Conservation (phyloP, 257 asterid species). For the Solanum gandarillasii region DNA sequence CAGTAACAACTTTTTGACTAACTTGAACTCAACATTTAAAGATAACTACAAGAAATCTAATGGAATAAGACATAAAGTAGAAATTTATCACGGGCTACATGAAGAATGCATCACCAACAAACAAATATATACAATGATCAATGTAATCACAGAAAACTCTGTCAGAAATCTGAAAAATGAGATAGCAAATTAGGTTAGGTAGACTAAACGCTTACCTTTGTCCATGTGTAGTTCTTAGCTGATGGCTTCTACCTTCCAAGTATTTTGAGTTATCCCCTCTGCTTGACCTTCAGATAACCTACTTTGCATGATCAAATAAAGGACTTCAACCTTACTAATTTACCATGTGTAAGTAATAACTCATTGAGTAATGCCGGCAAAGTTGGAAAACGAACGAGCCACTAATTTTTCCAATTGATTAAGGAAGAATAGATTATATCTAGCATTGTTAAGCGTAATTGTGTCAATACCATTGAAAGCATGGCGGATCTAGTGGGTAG, state of each 20-base stretch:
- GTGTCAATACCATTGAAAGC: background rate
- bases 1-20: background rate
- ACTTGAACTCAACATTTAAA: background rate
- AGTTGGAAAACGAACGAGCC: background rate
- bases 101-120: background rate
- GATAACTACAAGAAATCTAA: background rate
- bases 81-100: background rate
- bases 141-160: background rate
- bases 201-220: conserved; percentile 32
- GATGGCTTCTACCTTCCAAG: background rate
- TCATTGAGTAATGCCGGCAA: background rate
- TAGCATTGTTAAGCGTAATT: background rate
- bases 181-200: background rate
- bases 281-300: conserved; percentile 14
- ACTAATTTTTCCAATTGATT: background rate
- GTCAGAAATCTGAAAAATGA: background rate
- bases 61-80: background rate
- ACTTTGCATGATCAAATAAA: conserved; percentile 7
- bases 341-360: background rate
- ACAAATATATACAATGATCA: background rate
- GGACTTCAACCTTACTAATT: background rate
- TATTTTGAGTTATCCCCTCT: conserved; percentile 8
- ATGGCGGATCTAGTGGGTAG: background rate
- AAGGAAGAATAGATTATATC: background rate
- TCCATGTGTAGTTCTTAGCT: conserved; percentile 38